Base-by-base conservation (phyloP, 768 basidiomycete genomes). In the Cystofilobasidium macerans region DNA sequence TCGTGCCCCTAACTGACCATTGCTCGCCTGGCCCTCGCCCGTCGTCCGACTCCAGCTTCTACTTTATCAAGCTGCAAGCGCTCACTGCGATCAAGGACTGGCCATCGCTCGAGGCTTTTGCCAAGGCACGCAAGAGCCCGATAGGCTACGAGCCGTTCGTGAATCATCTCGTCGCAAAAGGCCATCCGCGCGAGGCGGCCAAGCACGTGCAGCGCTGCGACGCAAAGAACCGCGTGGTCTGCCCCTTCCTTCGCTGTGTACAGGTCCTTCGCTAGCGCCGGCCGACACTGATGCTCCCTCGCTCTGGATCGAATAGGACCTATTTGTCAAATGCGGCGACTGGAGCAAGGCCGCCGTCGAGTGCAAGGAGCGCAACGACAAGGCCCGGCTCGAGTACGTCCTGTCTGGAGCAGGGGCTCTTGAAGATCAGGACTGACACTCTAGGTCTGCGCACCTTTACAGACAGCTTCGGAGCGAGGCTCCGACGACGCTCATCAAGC, bases 241-340 rank as follows among this genome's bases (percentile, higher is more conserved):
- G 58, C 43, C 57, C 26, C 14, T 36, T 35, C 32, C n/a, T 26
- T 59, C 42, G 24, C 35, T 16, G 38, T 22, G 26, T n/a, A 30
- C 22, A 3, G 3, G 13, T 26, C 58, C 20, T 12, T 3, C 28
- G 26, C 36, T 7, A 4, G 24, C 3, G 13, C 7, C 36, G 36
- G 7, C 36, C 36, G 14, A 14, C 36, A 14, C 36, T 38, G 36
- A 38, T 38, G 8, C 36, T 14, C 14, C 14, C 14, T 13, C 24
- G 58, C 24, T 16, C 43, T n/a, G n/a, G n/a, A n/a, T n/a, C n/a
- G n/a, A n/a, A 16, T 22, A 60, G 58, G 92, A 97, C 65, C 77
- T 99, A 47, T 99, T 89, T 72, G 86, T 92, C 28, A 81, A 84
- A 69, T 95, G 91, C 71, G 87, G 87, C 3, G 94, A 95, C 64